Evolutionary conservation across 495 filamentous ascomycete genomes (phyloP).

Genomic region (Aspergillus avenaceus): DNA sequence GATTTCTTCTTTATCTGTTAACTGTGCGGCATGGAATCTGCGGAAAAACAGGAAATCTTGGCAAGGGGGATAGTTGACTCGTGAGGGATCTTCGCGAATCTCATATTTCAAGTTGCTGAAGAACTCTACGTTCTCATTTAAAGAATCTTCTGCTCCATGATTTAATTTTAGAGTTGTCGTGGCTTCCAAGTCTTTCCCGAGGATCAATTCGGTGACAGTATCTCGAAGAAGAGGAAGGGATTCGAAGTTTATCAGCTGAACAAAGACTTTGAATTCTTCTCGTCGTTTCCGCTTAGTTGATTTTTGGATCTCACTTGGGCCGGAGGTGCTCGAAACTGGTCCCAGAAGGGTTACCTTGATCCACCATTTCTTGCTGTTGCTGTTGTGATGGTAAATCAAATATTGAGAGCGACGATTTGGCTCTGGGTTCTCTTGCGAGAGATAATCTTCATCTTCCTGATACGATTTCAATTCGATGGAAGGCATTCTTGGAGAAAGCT

Average conservation of each 20-base stretch:
- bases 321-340: no score
- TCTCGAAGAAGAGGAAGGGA: slow-evolving; percentile 14
- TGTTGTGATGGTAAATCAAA: no score
- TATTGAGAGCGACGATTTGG: no score
- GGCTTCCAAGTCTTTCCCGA: slow-evolving; percentile 7
- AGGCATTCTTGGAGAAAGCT: no score
- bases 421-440: no score
- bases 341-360: no score
- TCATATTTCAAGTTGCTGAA: slow-evolving; percentile 5
- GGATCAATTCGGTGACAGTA: slow-evolving; percentile 19
- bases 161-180: background rate
- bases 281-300: slow-evolving; percentile 14
- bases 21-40: slow-evolving; percentile 5
- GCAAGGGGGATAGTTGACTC: slow-evolving; percentile 12
- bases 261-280: slow-evolving; percentile 6
- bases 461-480: no score
- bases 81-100: slow-evolving; percentile 16
- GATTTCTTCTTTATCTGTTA: slow-evolving; percentile 12
- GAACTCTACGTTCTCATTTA: slow-evolving; percentile 1
- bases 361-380: no score
- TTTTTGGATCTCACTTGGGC: background rate
- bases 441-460: no score
- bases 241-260: slow-evolving; percentile 9
- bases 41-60: slow-evolving; percentile 13
- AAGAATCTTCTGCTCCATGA: background rate